phyloP scores from a whole-genome alignment of 2,329 filamentous ascomycete genomes.

The Dactylellina haptotyla region DNA sequence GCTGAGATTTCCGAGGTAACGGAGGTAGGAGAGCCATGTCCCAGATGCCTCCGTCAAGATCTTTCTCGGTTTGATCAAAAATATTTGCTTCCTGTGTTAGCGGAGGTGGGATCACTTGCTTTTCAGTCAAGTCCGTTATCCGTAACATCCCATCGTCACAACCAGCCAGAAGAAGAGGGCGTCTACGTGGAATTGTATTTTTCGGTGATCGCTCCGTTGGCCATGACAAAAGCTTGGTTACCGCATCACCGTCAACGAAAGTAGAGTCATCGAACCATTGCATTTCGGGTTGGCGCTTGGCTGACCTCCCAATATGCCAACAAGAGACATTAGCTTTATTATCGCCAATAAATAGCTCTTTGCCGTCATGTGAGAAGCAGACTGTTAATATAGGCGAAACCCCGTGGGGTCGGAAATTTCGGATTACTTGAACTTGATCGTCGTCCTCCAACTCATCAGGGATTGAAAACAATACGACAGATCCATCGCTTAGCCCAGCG shows the following conservation, averaged over 20 bases:
- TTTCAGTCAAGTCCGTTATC: constrained; percentile 51
- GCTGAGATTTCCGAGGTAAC: constrained; percentile 38
- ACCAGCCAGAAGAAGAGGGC: constrained; percentile 53
- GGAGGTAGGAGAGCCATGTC: constrained; percentile 54
- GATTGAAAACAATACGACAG: constrained; percentile 22
- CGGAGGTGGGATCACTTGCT: constrained; percentile 51
- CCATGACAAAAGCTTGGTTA: constrained; percentile 54
- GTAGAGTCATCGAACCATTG: constrained; percentile 37
- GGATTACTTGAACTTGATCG: constrained; percentile 28
- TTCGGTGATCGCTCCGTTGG: constrained; percentile 52
- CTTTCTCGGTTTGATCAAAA: constrained; percentile 46
- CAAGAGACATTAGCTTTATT: constrained; percentile 47
- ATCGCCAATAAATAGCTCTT: constrained; percentile 43
- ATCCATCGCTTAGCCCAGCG: constrained; percentile 40
- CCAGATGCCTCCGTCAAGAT: constrained; percentile 53
- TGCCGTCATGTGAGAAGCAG: constrained; percentile 49
- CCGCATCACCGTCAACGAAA: constrained; percentile 34
- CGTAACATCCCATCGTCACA: constrained; percentile 48
- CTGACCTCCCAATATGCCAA: constrained; percentile 35
- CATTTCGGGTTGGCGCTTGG: constrained; percentile 18
- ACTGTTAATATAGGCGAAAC: constrained; percentile 25
- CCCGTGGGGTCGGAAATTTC: constrained; percentile 29
- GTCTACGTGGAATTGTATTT: constrained; percentile 50
- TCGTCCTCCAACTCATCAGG: constrained; percentile 47
- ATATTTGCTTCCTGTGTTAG: constrained; percentile 50